Evolutionary conservation across 2,329 filamentous ascomycete species (phyloP), one percentile per base, ranked within the genome.

Genomic region (Chalaropsis ovoidea): DNA sequence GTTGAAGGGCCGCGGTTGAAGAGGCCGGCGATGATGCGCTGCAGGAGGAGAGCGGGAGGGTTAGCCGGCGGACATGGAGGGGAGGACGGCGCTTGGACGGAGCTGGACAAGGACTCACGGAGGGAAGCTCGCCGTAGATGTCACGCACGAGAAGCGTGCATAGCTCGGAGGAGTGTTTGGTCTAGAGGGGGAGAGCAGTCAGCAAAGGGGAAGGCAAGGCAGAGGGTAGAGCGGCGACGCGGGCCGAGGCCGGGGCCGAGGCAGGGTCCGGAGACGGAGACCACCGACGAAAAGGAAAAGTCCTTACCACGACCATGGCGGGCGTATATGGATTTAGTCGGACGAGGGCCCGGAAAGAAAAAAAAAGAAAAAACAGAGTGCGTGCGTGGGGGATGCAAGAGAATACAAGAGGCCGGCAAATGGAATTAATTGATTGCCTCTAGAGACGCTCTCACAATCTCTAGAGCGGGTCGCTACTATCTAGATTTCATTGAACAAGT

Each of bases 91-190:
- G 15, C 27, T 31, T 17, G 5, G 52, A 35, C 27, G 47, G 63
- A 17, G 52, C 35, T 61, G 45, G 41, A 64, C 17, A 41, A 27
- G 41, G 41, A 79, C 87, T 72, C 88, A 96, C 93, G 74, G 90
- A 90, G 69, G 91, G 90, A 67, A 97, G 85, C 77, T 95, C 89
- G 73, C 94, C 94, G 75, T 94, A 93, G 67, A 89, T 82, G 74
- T 96, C 91, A 73, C 91, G 86, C 69, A 97, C 87, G 69, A 96
- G 82, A 74, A 95, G 85, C 78, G 87, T 84, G 80, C 90, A 96
- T 73, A 97, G 89, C 83, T 96, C 90, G 72, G 88, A 85, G 70
- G 88, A 82, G 74, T 88, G 83, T 79, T 90, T 85, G 68, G 84
- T 85, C 84, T 87, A 60, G 13, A 19, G 15, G 3, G 15, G 15